Conservation (phyloP, 345 rosid species). For the Dimocarpus longan region DNA sequence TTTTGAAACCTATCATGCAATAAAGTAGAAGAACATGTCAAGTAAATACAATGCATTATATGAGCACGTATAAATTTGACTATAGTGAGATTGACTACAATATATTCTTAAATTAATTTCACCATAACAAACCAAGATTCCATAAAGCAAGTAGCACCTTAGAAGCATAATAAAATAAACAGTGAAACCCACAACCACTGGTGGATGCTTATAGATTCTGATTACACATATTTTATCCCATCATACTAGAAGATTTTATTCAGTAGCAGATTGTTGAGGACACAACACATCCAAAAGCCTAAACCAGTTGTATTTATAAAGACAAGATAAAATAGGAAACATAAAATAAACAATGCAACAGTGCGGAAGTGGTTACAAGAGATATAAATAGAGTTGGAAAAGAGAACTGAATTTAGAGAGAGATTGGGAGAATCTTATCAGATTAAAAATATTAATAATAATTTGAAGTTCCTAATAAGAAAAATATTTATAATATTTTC, state of each 20-base stretch:
- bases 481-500: neutral
- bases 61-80: neutral
- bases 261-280: neutral
- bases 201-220: neutral
- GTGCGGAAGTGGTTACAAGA: neutral
- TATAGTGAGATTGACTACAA: neutral
- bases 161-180: slow-evolving; percentile 2
- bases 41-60: slow-evolving; percentile 7
- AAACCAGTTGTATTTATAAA: neutral
- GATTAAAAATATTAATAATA: neutral
- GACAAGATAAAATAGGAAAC: neutral
- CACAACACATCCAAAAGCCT: neutral
- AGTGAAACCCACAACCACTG: neutral
- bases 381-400: neutral
- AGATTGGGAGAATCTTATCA: neutral
- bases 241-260: neutral
- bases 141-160: neutral
- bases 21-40: slow-evolving; percentile 7
- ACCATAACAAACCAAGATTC: slow-evolving; percentile 17
- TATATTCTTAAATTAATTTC: neutral
- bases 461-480: neutral
- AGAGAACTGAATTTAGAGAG: neutral
- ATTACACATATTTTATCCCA: neutral
- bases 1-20: slow-evolving; percentile 64
- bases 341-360: neutral